A percentile compares a stretch with the other conserved stretches of the same genome.
Evolutionary conservation across 1,284 basidiomycete genomes (phyloP).

Genomic region (Cutaneotrichosporon mucoides): DNA sequence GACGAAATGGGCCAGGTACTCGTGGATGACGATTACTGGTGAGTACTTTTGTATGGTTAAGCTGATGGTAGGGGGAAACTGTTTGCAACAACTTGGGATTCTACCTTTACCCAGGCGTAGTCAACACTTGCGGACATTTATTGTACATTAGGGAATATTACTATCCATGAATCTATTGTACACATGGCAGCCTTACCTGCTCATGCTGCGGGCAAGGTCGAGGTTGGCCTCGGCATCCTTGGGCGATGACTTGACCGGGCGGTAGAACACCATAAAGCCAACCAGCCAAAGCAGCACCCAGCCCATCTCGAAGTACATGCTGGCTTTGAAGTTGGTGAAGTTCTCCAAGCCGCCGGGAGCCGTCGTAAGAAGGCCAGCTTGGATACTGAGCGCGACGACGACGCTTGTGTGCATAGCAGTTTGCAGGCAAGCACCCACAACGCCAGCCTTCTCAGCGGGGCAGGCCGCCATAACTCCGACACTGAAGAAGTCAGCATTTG

Average conservation of each 20-base stretch:
- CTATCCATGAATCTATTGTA: background rate
- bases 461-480: constrained; percentile 7
- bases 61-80: too few relatives aligned
- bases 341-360: constrained; percentile 7
- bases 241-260: background rate
- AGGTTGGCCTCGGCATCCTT: background rate
- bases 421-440: constrained; percentile 22
- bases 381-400: constrained; percentile 10
- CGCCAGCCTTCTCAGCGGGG: constrained; percentile 1
- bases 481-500: background rate
- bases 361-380: constrained; percentile 8
- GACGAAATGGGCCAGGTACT: background rate
- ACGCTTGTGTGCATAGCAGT: constrained; percentile 3
- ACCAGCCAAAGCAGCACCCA: constrained; percentile 9
- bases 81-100: too few relatives aligned
- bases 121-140: background rate
- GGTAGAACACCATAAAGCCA: constrained; percentile 9
- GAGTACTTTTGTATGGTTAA: background rate
- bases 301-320: constrained; percentile 10
- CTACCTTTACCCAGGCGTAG: too few relatives aligned
- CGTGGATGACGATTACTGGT: background rate
- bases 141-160: background rate
- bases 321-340: constrained; percentile 2
- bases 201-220: too few relatives aligned
- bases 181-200: too few relatives aligned